Conservation (phyloP, 306 rosid species). For the Acacia acuminata region DNA sequence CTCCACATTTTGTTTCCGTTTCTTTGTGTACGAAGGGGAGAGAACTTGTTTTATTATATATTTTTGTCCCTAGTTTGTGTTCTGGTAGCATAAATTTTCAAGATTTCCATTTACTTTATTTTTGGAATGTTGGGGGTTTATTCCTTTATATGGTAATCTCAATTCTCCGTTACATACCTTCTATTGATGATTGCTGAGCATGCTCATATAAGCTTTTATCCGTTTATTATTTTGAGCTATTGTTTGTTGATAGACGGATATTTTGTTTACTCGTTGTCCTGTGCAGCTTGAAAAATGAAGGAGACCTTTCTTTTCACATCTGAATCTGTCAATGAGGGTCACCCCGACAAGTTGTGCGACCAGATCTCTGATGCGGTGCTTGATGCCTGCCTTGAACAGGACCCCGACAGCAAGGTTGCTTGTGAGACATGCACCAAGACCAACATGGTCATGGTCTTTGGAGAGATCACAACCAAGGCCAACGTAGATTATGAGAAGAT, state of each 20-base stretch:
- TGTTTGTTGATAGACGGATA: conserved; percentile 13
- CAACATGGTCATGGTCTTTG: conserved; percentile 98
- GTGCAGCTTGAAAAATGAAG: conserved; percentile 73
- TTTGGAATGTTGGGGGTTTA: neutral
- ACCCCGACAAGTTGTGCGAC: conserved; percentile 99
- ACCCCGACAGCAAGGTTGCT: conserved; percentile 99
- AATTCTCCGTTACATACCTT: neutral
- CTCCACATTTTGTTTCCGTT: no score
- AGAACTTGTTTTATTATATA: no score
- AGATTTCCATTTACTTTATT: no score
- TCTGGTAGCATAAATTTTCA: no score
- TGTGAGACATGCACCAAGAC: conserved; percentile 99
- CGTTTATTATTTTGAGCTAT: neutral
- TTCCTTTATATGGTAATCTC: conserved; percentile 17
- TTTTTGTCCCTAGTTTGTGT: no score
- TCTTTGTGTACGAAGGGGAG: no score
- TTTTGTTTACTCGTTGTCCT: conserved; percentile 21
- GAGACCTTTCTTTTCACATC: conserved; percentile 96
- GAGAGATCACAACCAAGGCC: conserved; percentile 99
- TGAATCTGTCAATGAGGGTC: conserved; percentile 98
- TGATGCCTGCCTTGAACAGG: conserved; percentile 95
- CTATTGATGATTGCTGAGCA: neutral
- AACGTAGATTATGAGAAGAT: conserved; percentile 93
- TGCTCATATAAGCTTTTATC: neutral
- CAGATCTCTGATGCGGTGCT: conserved; percentile 99